Percentiles rank a stretch among this genome's conserved stretches.
Evolutionary conservation across 2,329 filamentous ascomycete species (phyloP).

Genomic region (Blastomyces emzantsi): DNA sequence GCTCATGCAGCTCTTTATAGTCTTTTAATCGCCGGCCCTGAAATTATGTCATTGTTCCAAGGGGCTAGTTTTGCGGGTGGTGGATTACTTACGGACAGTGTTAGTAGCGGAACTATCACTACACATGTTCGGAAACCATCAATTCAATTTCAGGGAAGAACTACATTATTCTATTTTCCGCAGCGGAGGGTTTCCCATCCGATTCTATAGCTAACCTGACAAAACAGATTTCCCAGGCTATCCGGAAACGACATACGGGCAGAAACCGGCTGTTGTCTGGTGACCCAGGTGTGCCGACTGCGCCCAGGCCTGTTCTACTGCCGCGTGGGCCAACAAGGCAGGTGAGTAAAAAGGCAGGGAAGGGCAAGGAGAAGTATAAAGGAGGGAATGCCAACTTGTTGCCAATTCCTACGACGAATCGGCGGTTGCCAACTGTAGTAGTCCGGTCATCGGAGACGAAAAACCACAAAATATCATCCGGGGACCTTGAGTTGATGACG

Average conservation of each 20-base stretch:
- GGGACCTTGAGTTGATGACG: constrained; percentile 15
- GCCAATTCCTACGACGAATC: not conserved
- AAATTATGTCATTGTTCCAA: not conserved
- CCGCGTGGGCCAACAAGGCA: not conserved
- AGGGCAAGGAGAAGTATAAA: not conserved
- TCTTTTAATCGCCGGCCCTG: constrained; percentile 4
- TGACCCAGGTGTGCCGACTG: not conserved
- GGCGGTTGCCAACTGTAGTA: not conserved
- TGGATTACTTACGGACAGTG: not conserved
- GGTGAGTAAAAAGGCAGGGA: not conserved
- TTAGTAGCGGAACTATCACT: not conserved
- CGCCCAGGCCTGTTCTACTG: not conserved
- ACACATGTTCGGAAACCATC: not conserved
- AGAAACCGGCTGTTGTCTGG: not conserved
- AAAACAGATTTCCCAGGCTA: not conserved
- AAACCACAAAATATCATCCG: constrained; percentile 10
- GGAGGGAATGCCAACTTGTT: not conserved
- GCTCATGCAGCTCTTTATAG: constrained; percentile 24
- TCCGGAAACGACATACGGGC: not conserved
- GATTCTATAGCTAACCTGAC: not conserved
- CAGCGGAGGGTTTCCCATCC: not conserved
- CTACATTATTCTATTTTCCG: not conserved
- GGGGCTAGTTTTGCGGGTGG: not conserved
- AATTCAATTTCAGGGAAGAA: not conserved
- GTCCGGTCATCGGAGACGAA: not conserved